Base-by-base conservation (phyloP, 371 early-diverging fungal species). In the Thermomucor indicae-seudaticae region DNA sequence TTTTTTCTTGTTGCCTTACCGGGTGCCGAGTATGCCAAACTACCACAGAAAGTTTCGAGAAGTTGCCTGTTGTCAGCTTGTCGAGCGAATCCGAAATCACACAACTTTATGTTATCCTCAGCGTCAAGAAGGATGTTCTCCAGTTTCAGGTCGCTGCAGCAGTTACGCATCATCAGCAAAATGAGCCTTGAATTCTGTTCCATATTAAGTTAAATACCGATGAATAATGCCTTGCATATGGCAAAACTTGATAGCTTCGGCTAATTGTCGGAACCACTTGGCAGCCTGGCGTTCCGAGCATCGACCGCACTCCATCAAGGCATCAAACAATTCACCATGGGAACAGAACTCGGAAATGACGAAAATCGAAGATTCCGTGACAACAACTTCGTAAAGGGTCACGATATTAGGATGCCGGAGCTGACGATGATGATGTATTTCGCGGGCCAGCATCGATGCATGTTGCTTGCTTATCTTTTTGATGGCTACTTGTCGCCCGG, bases 41-140 rank as follows among this genome's bases (percentile, higher is more conserved):
- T 88, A 0, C 93, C 93, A 62, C 93, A 93, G 63, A 86, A 89
- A 1, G 90, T 88, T 53, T 92, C 93, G 16, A 92, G 70, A 29
- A 88, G 64, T 53, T 81, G 83, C 34, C 78, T 79, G 35, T 72
- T 65, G 27, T 87, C 84, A 25, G 78, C 79, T 43, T 83, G 79
- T 7, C 87, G 73, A 16, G 91, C 89, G 72, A 94, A 92, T 20
- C 95, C 95, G 77, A 94, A 92, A 70, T 94, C 95, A 43, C 86
- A 86, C 31, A 94, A 68, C 61, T 92, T 94, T 57, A 88, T 78
- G 45, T 85, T 79, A 53, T 84, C 66, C 43, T 90, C 75, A 27
- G 77, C 64, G 55, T 86, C 89, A 34, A 93, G 67, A 29, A 93
- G 62, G 40, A 93, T 83, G 63, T 93, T 93, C 63, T 93, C 91